Base-by-base conservation (phyloP, 768 basidiomycete genomes). In the Pleurotus sapidus region DNA sequence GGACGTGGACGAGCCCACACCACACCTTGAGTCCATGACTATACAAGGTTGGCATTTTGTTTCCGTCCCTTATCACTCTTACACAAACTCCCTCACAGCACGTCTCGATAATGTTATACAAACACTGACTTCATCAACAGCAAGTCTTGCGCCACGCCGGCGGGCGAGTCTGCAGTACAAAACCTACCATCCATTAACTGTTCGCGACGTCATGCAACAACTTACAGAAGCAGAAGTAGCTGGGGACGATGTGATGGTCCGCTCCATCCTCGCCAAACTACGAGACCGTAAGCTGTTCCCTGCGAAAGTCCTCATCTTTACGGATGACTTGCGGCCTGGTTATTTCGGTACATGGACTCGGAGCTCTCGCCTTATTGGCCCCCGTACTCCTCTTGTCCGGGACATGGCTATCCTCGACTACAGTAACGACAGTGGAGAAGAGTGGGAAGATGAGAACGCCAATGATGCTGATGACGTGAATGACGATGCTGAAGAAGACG, bases 321-420 rank as follows among this genome's bases (percentile, higher is more conserved):
- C 77, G 14, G 88, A 88, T 57, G 93, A 98, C 68, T 79, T 82
- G 0, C 84, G 97, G 48, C 96, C 97, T 11, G 94, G 94, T 1
- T 98, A 96, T 71, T 89, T 86, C 64, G 96, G 95, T 18, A 98
- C 97, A 5, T 98, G 92, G 88, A 95, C 94, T 6, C 87, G 89
- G 55, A 84, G 77, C 59, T 95, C 94, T 12, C 77, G 77, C 15
- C 71, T 84, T 34, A 84, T 98, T 58, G 89, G 93, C 0, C 88
- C 95, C 1, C 85, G 97, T 14, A 83, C 80, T 15, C 95, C 97
- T 1, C 88, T 96, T 59, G 84, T 80, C 2, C 83, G 83, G 61
- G 97, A 99, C 64, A 76, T 83, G 9, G 74, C 88, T 1, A 79
- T 83, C 11, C 80, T 91, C 55, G 94, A 98, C 71, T 99, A 98